Evolutionary conservation across 441 rosid genomes (phyloP).

Genomic region (Breynia disticha): DNA sequence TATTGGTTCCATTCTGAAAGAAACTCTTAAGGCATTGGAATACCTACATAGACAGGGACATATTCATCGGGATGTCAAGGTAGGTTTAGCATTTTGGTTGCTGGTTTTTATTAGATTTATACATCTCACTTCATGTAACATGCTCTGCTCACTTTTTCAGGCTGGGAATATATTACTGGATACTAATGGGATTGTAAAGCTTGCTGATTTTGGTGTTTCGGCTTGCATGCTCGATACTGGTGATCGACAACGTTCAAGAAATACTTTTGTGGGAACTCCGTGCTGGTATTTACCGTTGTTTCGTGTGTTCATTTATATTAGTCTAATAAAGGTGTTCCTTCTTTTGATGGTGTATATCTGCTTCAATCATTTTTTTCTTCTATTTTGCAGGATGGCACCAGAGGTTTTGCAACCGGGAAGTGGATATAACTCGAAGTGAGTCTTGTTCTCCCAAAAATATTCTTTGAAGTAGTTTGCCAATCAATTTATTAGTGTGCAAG

Average conservation of each 20-base stretch:
- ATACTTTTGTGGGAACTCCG: slow-evolving; percentile 98
- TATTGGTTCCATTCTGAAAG: slow-evolving; percentile 80
- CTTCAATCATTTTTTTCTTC: slow-evolving; percentile 3
- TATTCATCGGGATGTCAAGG: slow-evolving; percentile 98
- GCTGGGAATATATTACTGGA: slow-evolving; percentile 95
- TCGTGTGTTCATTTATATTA: too few relatives aligned
- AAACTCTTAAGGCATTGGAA: slow-evolving; percentile 89
- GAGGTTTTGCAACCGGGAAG: slow-evolving; percentile 99
- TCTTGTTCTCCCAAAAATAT: slow-evolving; percentile 7
- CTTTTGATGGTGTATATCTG: background rate
- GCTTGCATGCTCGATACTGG: slow-evolving; percentile 98
- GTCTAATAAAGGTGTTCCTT: background rate
- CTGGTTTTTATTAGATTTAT: slow-evolving; percentile 8
- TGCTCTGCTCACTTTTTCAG: slow-evolving; percentile 24
- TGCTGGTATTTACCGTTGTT: slow-evolving; percentile 56
- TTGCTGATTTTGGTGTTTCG: slow-evolving; percentile 97
- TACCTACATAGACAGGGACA: slow-evolving; percentile 98
- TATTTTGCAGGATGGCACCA: slow-evolving; percentile 88
- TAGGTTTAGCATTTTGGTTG: slow-evolving; percentile 16
- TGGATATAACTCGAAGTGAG: slow-evolving; percentile 96
- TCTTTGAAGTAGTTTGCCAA: background rate
- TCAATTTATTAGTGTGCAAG: background rate
- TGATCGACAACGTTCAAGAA: slow-evolving; percentile 91
- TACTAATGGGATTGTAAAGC: slow-evolving; percentile 73
- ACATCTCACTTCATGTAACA: background rate